These are phyloP conservation scores for Pseudocercospora eumusae DNA, from an alignment of 2,329 filamentous ascomycete genomes.

Conservation along the genomic window DNA sequence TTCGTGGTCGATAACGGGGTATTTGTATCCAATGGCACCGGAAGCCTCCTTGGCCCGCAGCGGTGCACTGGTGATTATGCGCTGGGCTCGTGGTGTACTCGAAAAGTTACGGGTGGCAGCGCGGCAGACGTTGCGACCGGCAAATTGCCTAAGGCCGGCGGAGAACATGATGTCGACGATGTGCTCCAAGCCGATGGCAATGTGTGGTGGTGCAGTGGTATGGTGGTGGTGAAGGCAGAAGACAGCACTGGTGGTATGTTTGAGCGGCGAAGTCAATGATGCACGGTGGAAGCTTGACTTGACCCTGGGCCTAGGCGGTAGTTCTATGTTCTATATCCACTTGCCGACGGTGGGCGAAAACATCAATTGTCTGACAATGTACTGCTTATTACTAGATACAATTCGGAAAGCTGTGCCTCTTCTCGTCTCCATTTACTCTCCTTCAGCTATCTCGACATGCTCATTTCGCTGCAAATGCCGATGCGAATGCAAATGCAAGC, in stretches of 20 bases:
- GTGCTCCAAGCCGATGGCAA: neutral
- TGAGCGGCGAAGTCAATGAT: neutral
- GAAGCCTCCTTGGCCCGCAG: constrained; percentile 92
- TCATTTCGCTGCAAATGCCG: neutral
- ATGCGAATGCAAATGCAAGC: too few relatives aligned
- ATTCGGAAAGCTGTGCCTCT: neutral
- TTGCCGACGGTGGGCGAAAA: neutral
- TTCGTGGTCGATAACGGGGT: constrained; percentile 97
- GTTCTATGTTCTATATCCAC: too few relatives aligned
- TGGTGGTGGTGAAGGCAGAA: neutral
- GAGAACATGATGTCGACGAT: constrained; percentile 40
- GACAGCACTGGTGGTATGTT: neutral
- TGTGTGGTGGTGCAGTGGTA: neutral
- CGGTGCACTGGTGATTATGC: constrained; percentile 77
- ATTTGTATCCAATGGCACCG: constrained; percentile 82
- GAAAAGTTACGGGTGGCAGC: constrained; percentile 69
- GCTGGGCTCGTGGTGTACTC: constrained; percentile 77
- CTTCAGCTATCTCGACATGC: neutral
- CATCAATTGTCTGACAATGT: neutral
- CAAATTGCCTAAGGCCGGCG: constrained; percentile 40
- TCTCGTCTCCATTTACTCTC: neutral
- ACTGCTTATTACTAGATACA: neutral
- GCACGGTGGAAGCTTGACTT: neutral
- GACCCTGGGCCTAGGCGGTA: too few relatives aligned
- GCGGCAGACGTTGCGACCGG: constrained; percentile 34